Conservation (phyloP, 208 protist genomes). For the Tritrichomonas musculus region DNA sequence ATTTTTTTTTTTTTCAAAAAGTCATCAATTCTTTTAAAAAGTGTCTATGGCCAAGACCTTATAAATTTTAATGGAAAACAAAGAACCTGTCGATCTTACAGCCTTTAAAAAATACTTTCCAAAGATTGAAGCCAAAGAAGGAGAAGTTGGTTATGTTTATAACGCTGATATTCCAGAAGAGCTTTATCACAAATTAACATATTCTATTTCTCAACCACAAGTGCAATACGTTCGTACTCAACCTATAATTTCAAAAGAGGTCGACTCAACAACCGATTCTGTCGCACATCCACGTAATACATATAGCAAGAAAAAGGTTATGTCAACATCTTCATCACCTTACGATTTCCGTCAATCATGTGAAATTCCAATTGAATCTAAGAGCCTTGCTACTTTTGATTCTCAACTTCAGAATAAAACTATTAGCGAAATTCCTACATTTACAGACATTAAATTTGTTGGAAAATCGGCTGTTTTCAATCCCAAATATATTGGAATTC, state of each 20-base stretch:
- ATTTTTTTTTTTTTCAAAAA: no score
- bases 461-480: background rate
- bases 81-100: no score
- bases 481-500: background rate
- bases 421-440: background rate
- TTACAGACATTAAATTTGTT: background rate
- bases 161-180: background rate
- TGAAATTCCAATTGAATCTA: background rate
- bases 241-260: background rate
- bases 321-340: background rate
- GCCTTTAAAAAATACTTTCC: no score
- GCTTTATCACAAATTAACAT: background rate
- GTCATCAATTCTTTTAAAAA: no score
- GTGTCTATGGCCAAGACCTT: no score
- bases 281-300: background rate
- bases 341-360: background rate
- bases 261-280: background rate
- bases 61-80: no score
- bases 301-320: background rate
- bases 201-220: no score
- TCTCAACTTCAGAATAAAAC: background rate
- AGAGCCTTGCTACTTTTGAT: background rate
- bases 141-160: background rate
- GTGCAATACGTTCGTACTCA: background rate
- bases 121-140: no score